Conservation (phyloP, 2,329 filamentous ascomycete species). For the Fusarium metavorans region DNA sequence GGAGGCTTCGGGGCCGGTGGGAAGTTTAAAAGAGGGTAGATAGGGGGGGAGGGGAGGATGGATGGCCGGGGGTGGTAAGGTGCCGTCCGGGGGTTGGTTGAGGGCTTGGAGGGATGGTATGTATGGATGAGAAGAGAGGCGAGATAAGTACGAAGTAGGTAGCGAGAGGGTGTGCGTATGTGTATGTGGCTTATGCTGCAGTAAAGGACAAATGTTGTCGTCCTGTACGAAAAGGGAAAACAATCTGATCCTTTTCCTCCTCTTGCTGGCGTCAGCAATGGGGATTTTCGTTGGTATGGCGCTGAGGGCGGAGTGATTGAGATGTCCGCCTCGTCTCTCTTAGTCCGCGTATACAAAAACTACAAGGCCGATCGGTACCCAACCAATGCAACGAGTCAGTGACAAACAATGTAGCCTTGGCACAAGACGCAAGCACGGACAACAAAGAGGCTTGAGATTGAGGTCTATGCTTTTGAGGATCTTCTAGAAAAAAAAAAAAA, state of each 20-base stretch:
- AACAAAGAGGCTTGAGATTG: background rate
- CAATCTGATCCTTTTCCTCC: background rate
- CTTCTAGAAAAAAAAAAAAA: background rate
- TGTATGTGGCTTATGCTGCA: slow-evolving; percentile 1
- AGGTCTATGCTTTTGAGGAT: background rate
- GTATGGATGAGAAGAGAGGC: background rate
- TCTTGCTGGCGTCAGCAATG: background rate
- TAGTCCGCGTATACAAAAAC: background rate
- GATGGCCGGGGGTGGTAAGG: slow-evolving; percentile 4
- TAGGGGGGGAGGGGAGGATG: slow-evolving; percentile 18
- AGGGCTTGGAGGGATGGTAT: background rate
- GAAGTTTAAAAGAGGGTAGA: slow-evolving; percentile 10
- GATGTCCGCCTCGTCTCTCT: background rate
- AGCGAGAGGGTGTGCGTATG: background rate
- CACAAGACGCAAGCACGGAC: background rate
- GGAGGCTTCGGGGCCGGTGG: slow-evolving; percentile 20
- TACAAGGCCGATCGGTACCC: background rate
- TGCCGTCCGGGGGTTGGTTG: slow-evolving; percentile 5
- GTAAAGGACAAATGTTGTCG: background rate
- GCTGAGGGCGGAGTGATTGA: background rate
- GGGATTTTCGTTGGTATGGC: background rate
- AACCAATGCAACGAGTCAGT: background rate
- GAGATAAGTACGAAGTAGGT: background rate
- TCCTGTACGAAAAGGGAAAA: background rate
- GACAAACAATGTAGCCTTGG: background rate